Evolutionary conservation across 768 basidiomycete species (phyloP), one percentile per base, ranked within the genome.

Genomic region (Trichaptum fuscoviolaceum): DNA sequence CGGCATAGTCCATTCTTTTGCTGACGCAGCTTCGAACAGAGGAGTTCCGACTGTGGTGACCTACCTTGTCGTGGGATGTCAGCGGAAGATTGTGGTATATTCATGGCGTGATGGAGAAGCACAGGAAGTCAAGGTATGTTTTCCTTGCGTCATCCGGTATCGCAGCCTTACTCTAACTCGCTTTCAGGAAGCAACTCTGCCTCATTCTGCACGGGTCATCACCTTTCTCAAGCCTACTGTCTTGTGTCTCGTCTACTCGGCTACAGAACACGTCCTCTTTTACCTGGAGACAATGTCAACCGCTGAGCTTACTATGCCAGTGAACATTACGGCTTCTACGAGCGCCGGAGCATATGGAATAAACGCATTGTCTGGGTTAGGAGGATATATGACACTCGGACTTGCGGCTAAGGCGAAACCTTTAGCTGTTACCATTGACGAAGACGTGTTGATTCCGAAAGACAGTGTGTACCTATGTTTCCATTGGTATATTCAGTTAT

Each of bases 181-280:
- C 35, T n/a, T 24, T 18, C 67, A 96, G 92, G 96, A 99, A 84
- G 79, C 87, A 2, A 71, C 81, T 0, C 81, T 98, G 3, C 92
- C 96, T 15, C 96, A 99, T 74, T 95, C 95, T 9, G 89, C 97
- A n/a, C 86, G 97, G 57, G 82, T 84, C 0, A 88, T 97, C 63
- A 81, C 88, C 1, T 96, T 98, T 74, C 76, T 93, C 63, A 80
- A 86, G 67, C 71, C 83, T 6, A 81, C 87, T 26, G 80, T 80
- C 1, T 80, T 85, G 9, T 90, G 90, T 69, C 87, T 95, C 69
- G 92, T 90, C 0, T 95, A 95, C 75, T 86, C 91, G n/a, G 82
- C 86, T 0, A 86, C 90, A 0, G 91, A 92, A 69, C 86, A 90
- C 74, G 90, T 88, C 0, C 76, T 95, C 7, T 91, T 93, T 69